Conservation (phyloP, 352 stramenopile genomes). For the Thalassiosira mediterranea region DNA sequence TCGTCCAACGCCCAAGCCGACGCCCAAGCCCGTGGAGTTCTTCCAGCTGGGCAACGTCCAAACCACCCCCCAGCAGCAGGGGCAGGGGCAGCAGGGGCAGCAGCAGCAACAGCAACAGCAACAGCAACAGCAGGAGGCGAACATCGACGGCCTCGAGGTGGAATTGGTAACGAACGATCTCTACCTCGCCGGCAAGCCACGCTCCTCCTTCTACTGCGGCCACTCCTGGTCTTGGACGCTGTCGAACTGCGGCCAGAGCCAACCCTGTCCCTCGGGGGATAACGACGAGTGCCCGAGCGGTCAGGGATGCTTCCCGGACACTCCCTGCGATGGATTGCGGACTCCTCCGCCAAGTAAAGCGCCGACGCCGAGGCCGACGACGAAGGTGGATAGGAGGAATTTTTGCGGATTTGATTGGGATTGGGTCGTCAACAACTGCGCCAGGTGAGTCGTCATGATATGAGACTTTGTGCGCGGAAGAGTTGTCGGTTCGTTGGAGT, state of each 20-base stretch:
- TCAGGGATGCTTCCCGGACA: constrained; percentile 35
- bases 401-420: constrained; percentile 39
- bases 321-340: constrained; percentile 16
- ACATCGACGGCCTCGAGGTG: too few species aligned
- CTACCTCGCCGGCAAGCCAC: constrained; percentile 31
- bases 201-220: constrained; percentile 32
- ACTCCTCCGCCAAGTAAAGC: constrained; percentile 10
- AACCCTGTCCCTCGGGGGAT: constrained; percentile 22
- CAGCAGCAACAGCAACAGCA: too few species aligned
- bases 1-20: constrained; percentile 5
- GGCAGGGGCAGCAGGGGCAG: not conserved
- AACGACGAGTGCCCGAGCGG: constrained; percentile 18
- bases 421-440: constrained; percentile 33
- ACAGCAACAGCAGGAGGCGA: too few species aligned
- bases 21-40: not conserved
- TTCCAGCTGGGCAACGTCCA: not conserved
- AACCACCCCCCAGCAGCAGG: not conserved
- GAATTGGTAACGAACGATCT: constrained; percentile 12
- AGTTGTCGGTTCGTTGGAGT: too few species aligned
- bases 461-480: too few species aligned
- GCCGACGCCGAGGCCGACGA: constrained; percentile 6
- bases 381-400: constrained; percentile 1
- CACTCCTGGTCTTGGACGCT: constrained; percentile 26
- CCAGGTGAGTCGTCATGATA: too few species aligned
- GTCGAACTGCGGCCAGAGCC: constrained; percentile 9